Conservation (phyloP, 768 basidiomycete genomes). For the Rhizopogon rudus region DNA sequence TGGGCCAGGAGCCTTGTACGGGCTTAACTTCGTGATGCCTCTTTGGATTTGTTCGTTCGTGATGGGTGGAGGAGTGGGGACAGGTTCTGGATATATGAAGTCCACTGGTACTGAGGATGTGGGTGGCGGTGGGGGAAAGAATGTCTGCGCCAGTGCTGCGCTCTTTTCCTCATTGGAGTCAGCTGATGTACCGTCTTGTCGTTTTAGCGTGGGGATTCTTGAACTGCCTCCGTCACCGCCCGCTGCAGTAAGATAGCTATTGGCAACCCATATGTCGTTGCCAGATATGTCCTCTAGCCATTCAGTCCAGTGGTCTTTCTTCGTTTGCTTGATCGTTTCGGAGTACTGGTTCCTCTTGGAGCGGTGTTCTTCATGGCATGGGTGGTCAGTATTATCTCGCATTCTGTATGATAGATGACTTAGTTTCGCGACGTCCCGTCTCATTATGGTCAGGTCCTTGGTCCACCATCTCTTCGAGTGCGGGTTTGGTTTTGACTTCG, state of each 20-base stretch:
- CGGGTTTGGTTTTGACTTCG: constrained; percentile 7
- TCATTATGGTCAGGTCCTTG: constrained; percentile 1
- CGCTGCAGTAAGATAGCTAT: too few relatives aligned
- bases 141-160: neutral
- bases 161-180: neutral
- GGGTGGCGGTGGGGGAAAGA: neutral
- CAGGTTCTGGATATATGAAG: neutral
- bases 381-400: neutral
- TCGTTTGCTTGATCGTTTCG: constrained; percentile 5
- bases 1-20: constrained; percentile 18
- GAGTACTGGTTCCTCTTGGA: constrained; percentile 7
- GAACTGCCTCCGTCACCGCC: too few relatives aligned
- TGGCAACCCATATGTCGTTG: too few relatives aligned
- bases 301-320: constrained; percentile 16
- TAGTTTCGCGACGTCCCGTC: neutral
- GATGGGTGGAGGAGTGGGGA: neutral
- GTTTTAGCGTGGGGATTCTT: too few relatives aligned
- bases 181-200: too few relatives aligned
- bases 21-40: constrained; percentile 8
- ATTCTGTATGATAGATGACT: neutral
- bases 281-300: neutral
- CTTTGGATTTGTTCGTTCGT: constrained; percentile 9
- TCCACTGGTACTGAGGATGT: neutral
- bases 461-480: constrained; percentile 21
- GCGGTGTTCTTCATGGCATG: neutral